A percentile compares a stretch with the other conserved stretches of the same genome.
These are phyloP conservation scores for Trametes sp. DNA, from an alignment of 1,284 basidiomycete genomes.

Conservation along the genomic window DNA sequence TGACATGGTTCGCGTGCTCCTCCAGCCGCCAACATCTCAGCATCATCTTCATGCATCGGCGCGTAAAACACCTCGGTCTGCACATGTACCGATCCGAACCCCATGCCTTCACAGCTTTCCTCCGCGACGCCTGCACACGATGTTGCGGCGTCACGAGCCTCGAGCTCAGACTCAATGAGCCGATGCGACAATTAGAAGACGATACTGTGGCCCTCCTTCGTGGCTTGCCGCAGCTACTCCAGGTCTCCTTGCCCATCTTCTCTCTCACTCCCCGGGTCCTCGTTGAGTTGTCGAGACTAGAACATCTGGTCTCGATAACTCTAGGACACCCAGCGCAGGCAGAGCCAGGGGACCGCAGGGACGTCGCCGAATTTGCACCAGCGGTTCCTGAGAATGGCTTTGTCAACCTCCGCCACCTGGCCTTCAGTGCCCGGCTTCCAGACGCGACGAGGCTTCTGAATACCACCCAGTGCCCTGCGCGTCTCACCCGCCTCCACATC, in stretches of 20 bases:
- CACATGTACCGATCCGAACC: constrained; percentile 38
- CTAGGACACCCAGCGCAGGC: constrained; percentile 53
- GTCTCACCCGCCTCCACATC: constrained; percentile 58
- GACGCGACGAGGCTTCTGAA: constrained; percentile 33
- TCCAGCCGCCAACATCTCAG: constrained; percentile 40
- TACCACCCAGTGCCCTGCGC: constrained; percentile 35
- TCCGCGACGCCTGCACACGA: constrained; percentile 54
- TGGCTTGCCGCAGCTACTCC: constrained; percentile 52
- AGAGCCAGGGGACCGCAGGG: constrained; percentile 50
- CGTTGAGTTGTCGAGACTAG: constrained; percentile 52
- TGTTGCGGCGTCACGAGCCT: constrained; percentile 55
- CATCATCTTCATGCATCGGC: constrained; percentile 50
- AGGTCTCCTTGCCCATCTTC: constrained; percentile 58
- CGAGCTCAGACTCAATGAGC: constrained; percentile 46
- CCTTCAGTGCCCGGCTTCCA: constrained; percentile 53
- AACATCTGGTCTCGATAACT: constrained; percentile 53
- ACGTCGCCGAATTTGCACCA: constrained; percentile 53
- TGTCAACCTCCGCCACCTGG: constrained; percentile 57
- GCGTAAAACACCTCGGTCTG: constrained; percentile 44
- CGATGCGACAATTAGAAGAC: constrained; percentile 47
- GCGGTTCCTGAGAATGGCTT: constrained; percentile 56
- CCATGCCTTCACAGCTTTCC: constrained; percentile 42
- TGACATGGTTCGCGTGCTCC: constrained; percentile 48
- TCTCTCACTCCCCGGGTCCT: constrained; percentile 54
- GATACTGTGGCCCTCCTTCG: constrained; percentile 46